These are phyloP conservation scores for Yamadazyma taylorii DNA, from an alignment of 1,139 yeast species.

Conservation along the genomic window DNA sequence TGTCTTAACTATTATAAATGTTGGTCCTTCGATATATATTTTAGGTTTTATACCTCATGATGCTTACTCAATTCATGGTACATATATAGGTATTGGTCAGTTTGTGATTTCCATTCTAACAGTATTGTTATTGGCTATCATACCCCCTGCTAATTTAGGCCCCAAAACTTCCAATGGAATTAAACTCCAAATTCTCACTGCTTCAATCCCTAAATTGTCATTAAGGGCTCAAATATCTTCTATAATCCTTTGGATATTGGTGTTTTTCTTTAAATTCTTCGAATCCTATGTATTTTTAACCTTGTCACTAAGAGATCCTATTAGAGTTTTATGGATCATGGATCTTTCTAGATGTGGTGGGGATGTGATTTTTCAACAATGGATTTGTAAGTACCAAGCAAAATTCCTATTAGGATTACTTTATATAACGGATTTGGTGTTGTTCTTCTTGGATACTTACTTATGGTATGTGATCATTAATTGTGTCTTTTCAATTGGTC, in stretches of 20 bases:
- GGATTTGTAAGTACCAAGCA: constrained; percentile 63
- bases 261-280: constrained; percentile 68
- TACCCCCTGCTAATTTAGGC: constrained; percentile 42
- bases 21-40: constrained; percentile 64
- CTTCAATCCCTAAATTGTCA: constrained; percentile 50
- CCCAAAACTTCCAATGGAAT: constrained; percentile 4
- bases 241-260: constrained; percentile 62
- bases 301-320: constrained; percentile 75
- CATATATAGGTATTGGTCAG: constrained; percentile 55
- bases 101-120: constrained; percentile 61
- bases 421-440: constrained; percentile 62
- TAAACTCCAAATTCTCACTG: constrained; percentile 9
- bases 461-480: constrained; percentile 87
- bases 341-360: constrained; percentile 63
- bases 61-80: constrained; percentile 49
- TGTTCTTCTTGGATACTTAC: constrained; percentile 83
- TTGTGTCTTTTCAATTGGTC: constrained; percentile 65
- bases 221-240: constrained; percentile 58
- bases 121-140: constrained; percentile 56
- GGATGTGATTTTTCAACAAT: constrained; percentile 49
- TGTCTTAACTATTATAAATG: constrained; percentile 46
- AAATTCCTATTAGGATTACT: constrained; percentile 54
- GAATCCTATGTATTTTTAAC: constrained; percentile 85
- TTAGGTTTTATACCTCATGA: constrained; percentile 54
- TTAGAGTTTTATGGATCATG: constrained; percentile 62